Base-by-base conservation (phyloP, 352 stramenopile species). In the Pythium aquatile region DNA sequence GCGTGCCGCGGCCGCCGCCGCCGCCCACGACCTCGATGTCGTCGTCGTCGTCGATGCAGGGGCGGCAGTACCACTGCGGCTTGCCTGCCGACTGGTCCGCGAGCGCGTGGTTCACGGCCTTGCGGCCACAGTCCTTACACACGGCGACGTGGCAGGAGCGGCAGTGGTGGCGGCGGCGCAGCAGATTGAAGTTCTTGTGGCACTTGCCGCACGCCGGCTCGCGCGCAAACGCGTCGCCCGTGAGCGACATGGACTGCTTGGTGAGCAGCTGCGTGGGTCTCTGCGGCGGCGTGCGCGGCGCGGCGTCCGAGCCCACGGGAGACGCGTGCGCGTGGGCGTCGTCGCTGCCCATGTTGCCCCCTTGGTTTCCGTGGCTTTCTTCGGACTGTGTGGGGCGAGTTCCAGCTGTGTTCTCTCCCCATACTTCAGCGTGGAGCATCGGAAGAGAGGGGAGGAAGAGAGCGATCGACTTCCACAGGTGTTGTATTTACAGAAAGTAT, bases 101-200 rank as follows among this genome's bases (percentile, higher is more conserved):
- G n/a, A 77, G 78, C 44, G 76, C 77, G 30, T 76, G 67, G 72
- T 93, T 83, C 26, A 95, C 61, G 29, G 84, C 86, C 66, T 95
- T 95, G 63, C 75, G 69, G 0, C 84, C 85, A 58, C 86, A 95
- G 52, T 93, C 84, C 65, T 93, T 95, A 61, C 86, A 95, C 3
- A 95, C 73, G 5, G 86, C 84, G 61, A 93, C 80, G 73, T 93
- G 83, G 68, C 87, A 95, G 37, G 75, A 79, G 58, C 87, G 87
- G 64, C 87, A 95, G 73, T 94, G 87, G 70, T 95, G 87, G 56
- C 87, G 87, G 9, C 87, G 85, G 1, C 85, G 83, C 57, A 94
- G 62, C 32, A 95, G 76, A 59, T 90, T 91, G 69, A 95, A 95
- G 40, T 78, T 82, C 65, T 89, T 88, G 55, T 70, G 52, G 75